Evolutionary conservation across 2,329 filamentous ascomycete species (phyloP), one percentile per base, ranked within the genome.

Genomic region (Acrodontium crateriforme): DNA sequence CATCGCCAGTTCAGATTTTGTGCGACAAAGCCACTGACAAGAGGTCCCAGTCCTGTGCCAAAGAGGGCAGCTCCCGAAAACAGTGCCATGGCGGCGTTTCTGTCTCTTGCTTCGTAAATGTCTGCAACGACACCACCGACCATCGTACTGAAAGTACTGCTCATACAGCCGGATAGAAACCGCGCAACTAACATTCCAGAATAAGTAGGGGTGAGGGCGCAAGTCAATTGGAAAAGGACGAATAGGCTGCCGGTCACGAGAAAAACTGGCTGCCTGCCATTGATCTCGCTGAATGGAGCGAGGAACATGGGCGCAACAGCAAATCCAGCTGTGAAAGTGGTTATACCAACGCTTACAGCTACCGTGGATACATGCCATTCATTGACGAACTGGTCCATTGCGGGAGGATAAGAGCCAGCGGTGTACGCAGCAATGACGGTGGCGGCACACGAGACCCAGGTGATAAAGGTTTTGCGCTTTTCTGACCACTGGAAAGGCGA

Each of bases 41-140:
- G 47, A 0, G 84, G 84, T 0, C 84, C 85, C 1, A 78, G 57
- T 0, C 83, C 83, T 0, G 83, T 91, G 1, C 83, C 87, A 7
- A 78, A 65, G 0, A 94, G 59, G 0, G 83, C 84, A 3, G 65
- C 63, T 1, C 78, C 81, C n/a, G 78, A 78, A 52, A 92, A 94
- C 0, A 92, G 50, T 0, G 82, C 77, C 87, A 94, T 93, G 0
- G 85, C 80, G 0, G 78, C 83, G 44, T 94, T 93, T 18, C 87
- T 66, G 24, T 80, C 74, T 34, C 79, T 60, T 7, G 80, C 72
- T 25, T 76, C 70, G 58, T 84, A 93, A 33, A 93, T 69, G 46
- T 94, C 85, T 27, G 78, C 78, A 21, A 94, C 77, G 3, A 94
- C 79, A 3, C 85, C 85, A n/a, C 85, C 85, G 0, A 92, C 78